Base-by-base conservation (phyloP, 1,284 basidiomycete species). In the Boletellus sp. region DNA sequence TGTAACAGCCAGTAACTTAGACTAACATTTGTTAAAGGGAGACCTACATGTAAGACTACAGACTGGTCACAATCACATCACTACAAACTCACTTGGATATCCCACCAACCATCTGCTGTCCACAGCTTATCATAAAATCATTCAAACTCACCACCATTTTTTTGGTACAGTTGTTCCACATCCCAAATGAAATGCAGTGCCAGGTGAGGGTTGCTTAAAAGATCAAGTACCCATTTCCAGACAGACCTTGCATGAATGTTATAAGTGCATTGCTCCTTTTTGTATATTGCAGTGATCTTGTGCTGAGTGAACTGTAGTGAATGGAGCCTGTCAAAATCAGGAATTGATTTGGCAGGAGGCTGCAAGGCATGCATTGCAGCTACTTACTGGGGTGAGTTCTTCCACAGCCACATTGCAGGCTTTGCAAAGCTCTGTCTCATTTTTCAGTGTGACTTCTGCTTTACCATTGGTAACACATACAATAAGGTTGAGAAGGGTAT, bases 101-200 rank as follows among this genome's bases (percentile, higher is more conserved):
- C 45, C 60, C 63, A 68, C 44, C 52, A 62, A 2, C 36, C 3
- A 19, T 61, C 47, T 1, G 48, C 65, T 2, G 59, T 68, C 55
- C 64, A 64, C 2, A 60, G 68, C 27, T 69, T 60, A 40, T 66
- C 43, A 19, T 58, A 39, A 23, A 64, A 61, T 0, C 50, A 29
- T 16, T 57, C 48, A 45, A 56, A 69, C n/a, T 27, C 4, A 1
- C 3, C 5, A 1, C 57, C 53, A 36, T 64, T 51, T 14, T 38
- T 55, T 30, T 60, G 63, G 33, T 42, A 56, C 0, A 56, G n/a
- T 14, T 1, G 27, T 30, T 53, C 21, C 0, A 30, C 49, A 42
- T 56, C 41, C 42, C 48, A 55, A 36, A 47, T 17, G 16, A 55
- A 49, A 19, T 63, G 49, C 0, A 55, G 60, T 0, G 53, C 47